Percentiles rank a stretch among this genome's conserved stretches.
phyloP scores from a whole-genome alignment of 176 grass and related monocot genomes.

The Bothriochloa decipiens region DNA sequence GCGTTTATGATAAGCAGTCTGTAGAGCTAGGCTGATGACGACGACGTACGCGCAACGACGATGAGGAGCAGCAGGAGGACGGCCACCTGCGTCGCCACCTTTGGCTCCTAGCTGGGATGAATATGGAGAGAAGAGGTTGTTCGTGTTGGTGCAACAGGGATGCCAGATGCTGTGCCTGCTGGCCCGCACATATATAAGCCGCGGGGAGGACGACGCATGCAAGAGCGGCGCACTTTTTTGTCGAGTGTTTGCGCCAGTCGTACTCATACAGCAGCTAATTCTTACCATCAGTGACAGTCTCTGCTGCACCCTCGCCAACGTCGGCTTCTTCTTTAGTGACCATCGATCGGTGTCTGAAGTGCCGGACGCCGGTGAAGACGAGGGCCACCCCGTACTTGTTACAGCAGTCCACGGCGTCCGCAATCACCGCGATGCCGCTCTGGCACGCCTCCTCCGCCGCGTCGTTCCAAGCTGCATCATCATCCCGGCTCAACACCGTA shows the following conservation, averaged over 20 bases:
- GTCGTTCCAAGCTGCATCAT: slow-evolving; percentile 84
- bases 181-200: neutral
- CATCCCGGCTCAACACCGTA: neutral
- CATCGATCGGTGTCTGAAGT: slow-evolving; percentile 70
- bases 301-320: too few relatives aligned
- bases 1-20: too few relatives aligned
- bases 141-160: too few relatives aligned
- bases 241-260: too few relatives aligned
- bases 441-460: slow-evolving; percentile 91
- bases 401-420: slow-evolving; percentile 83
- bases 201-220: neutral
- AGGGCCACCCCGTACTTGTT: slow-evolving; percentile 90
- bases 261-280: too few relatives aligned
- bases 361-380: slow-evolving; percentile 81
- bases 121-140: too few relatives aligned
- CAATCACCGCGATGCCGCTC: slow-evolving; percentile 63
- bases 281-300: too few relatives aligned
- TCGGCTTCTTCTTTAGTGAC: neutral
- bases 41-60: slow-evolving; percentile 28
- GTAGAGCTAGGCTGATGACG: neutral
- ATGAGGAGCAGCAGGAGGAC: slow-evolving; percentile 35
- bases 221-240: neutral
- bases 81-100: slow-evolving; percentile 20
- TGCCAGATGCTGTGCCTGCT: neutral
- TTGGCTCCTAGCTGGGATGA: too few relatives aligned